Base-by-base conservation (phyloP, 129 eudicot genomes). In the Flaveria brownii region DNA sequence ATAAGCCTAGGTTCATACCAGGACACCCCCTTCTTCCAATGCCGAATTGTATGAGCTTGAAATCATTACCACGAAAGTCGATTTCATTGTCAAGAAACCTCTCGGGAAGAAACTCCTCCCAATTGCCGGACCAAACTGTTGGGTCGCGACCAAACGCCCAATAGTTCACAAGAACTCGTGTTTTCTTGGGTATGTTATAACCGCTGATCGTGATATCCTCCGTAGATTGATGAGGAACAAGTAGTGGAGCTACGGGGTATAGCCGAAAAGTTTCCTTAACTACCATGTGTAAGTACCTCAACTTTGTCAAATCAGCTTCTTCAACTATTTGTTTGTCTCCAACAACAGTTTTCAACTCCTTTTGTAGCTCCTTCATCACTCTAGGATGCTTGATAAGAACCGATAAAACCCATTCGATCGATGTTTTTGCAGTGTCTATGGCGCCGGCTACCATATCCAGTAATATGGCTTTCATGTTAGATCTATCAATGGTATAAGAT, bases 361-460 rank as follows among this genome's bases (percentile, higher is more conserved):
- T n/a, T 9, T 65, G 47, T 2, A 65, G 49, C 22, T 65, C 49
- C 25, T 36, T 65, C 70, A 65, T 65, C 25, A 65, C 70, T 65
- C 70, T 65, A 16, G 70, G 70, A 6, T 65, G 70, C n/a, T 65
- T 65, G 70, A 65, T 65, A 16, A 65, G 70, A 65, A n/a, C 70
- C n/a, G 70, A 36, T 36, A 65, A 17, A 16, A 65, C 16, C 49
- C 70, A 65, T 65, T 65, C 49, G 8, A 36, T 65, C 2, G 70
- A 65, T 16, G 49, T 65, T 65, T 36, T 65, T 23, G 49, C 14
- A 36, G 70, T 65, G 14, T 36, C 70, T 3, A 65, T 36, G 25
- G 13, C 70, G 6, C 70, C 70, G 1, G 49, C 47, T 39, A 65
- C 50, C 70, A 65, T 33, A 65, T 65, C 70, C 16, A 65, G 49